Evolutionary conservation across 768 basidiomycete species (phyloP).

Genomic region (Symmetrospora coprosmae): DNA sequence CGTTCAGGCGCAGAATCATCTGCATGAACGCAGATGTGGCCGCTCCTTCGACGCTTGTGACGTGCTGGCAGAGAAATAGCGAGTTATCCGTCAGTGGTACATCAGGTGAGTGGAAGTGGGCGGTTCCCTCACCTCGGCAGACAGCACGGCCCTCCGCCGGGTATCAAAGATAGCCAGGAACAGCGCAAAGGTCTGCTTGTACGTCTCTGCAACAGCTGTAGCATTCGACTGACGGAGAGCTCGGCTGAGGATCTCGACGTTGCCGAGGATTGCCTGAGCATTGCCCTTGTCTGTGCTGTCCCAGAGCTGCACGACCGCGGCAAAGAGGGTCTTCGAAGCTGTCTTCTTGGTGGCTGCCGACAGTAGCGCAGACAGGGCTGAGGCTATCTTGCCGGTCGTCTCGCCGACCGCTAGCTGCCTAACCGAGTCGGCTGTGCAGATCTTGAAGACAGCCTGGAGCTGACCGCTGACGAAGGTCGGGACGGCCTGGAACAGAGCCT

Average conservation of each 20-base stretch:
- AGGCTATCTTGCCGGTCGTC: conserved; percentile 17
- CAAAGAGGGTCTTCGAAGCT: conserved; percentile 53
- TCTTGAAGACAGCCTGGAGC: conserved; percentile 31
- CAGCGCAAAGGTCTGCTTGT: conserved; percentile 57
- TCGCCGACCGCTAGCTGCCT: conserved; percentile 21
- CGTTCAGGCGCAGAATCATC: conserved; percentile 81
- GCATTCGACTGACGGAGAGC: conserved; percentile 53
- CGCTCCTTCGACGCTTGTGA: conserved; percentile 34
- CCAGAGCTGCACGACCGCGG: conserved; percentile 45
- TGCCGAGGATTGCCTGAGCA: neutral
- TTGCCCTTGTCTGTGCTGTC: conserved; percentile 8
- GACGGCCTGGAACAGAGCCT: conserved; percentile 55
- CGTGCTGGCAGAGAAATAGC: neutral
- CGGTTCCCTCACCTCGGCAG: neutral
- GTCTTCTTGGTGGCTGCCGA: conserved; percentile 58
- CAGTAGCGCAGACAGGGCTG: conserved; percentile 43
- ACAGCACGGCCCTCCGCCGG: conserved; percentile 25
- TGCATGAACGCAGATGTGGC: conserved; percentile 67
- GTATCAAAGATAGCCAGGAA: conserved; percentile 67
- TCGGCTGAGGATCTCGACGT: conserved; percentile 47
- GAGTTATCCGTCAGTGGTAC: neutral
- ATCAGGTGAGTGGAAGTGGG: no score
- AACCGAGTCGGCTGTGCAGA: conserved; percentile 23
- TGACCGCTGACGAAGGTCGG: conserved; percentile 51
- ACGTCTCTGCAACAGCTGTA: conserved; percentile 50